phyloP scores from a whole-genome alignment of 331 rosid genomes.

The Pyracantha coccinea region DNA sequence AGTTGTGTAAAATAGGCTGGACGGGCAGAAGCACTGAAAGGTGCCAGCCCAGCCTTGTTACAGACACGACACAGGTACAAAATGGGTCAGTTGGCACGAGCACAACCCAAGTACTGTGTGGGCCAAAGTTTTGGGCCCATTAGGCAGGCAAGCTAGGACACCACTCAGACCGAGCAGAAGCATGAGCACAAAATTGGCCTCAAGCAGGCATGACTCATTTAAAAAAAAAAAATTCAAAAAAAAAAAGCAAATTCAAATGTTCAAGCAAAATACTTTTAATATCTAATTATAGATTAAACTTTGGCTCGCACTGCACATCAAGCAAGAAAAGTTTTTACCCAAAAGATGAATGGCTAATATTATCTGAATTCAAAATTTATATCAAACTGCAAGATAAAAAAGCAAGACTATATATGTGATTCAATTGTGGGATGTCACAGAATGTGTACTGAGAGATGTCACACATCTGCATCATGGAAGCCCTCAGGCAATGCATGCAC shows the following conservation, averaged over 20 bases:
- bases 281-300: not conserved
- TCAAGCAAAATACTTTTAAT: not conserved
- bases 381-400: not conserved
- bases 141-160: not conserved
- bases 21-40: not conserved
- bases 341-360: not conserved
- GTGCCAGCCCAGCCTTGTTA: not conserved
- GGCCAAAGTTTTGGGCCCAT: not conserved
- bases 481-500: not conserved
- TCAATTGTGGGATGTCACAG: not conserved
- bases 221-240: not conserved
- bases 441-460: not conserved
- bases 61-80: not conserved
- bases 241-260: not conserved
- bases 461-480: not conserved
- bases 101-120: not conserved
- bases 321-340: not conserved
- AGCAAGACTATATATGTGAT: not conserved
- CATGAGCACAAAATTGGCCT: not conserved
- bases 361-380: not conserved
- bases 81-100: not conserved
- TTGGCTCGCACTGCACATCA: not conserved
- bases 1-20: not conserved
- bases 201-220: not conserved
- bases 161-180: not conserved